phyloP scores from a whole-genome alignment of 2,329 filamentous ascomycete species.

The Xylaria hypoxylon region DNA sequence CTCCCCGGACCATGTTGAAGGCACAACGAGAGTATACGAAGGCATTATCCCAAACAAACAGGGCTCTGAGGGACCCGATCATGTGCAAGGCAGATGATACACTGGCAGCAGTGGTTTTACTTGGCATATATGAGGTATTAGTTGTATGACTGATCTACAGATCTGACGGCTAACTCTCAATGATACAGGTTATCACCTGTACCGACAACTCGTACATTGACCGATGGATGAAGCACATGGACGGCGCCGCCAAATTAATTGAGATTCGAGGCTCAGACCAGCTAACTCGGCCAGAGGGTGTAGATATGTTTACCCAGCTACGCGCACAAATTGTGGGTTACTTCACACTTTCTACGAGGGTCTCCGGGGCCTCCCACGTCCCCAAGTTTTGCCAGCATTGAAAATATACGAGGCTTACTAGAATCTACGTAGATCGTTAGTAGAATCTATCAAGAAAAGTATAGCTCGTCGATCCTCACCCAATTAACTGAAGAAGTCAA shows the following conservation, averaged over 20 bases:
- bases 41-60: conserved; percentile 3
- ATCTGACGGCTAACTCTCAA: background rate
- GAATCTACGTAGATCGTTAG: conserved; percentile 6
- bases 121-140: conserved; percentile 16
- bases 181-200: conserved; percentile 10
- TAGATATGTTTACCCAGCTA: conserved; percentile 17
- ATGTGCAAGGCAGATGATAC: conserved; percentile 13
- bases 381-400: background rate
- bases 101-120: conserved; percentile 8
- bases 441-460: conserved; percentile 11
- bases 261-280: conserved; percentile 9
- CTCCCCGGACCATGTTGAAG: conserved; percentile 1
- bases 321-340: conserved; percentile 13
- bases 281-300: conserved; percentile 2
- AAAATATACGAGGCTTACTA: background rate
- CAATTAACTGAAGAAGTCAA: conserved; percentile 8
- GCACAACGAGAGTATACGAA: conserved; percentile 5
- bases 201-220: conserved; percentile 9
- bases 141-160: background rate
- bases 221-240: conserved; percentile 11
- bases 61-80: conserved; percentile 8
- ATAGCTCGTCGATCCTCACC: conserved; percentile 1
- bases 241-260: conserved; percentile 5
- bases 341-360: background rate
- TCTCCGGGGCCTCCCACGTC: background rate